Conservation (phyloP, 2,329 filamentous ascomycete genomes). For the Cordyceps tenuipes region DNA sequence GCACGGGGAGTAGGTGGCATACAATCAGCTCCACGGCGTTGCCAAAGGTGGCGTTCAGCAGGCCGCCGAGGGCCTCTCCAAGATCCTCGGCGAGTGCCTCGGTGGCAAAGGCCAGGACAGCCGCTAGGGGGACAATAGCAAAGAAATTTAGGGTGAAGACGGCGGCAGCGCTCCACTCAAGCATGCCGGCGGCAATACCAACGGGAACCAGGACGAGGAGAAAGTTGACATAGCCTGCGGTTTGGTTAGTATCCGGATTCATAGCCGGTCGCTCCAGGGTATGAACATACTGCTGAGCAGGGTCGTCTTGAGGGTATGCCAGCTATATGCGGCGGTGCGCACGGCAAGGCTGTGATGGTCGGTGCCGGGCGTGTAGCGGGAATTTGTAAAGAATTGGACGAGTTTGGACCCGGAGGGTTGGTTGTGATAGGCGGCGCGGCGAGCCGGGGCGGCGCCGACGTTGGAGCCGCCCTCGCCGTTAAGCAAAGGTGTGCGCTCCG, state of each 20-base stretch:
- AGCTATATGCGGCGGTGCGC: conserved; percentile 38
- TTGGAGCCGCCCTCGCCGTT: conserved; percentile 22
- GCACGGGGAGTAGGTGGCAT: conserved; percentile 19
- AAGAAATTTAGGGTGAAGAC: conserved; percentile 75
- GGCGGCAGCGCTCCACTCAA: conserved; percentile 55
- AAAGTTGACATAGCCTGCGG: conserved; percentile 54
- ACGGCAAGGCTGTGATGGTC: conserved; percentile 39
- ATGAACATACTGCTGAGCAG: conserved; percentile 47
- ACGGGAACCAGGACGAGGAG: conserved; percentile 66
- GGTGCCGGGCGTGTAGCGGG: conserved; percentile 42
- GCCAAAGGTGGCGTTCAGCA: conserved; percentile 70
- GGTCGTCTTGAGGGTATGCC: conserved; percentile 50
- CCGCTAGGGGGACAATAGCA: conserved; percentile 68
- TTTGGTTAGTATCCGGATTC: background rate
- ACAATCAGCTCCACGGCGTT: conserved; percentile 76
- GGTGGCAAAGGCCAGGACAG: conserved; percentile 67
- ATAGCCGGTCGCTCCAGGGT: background rate
- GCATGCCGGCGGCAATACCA: conserved; percentile 57
- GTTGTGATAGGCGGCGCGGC: background rate
- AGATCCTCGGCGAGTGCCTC: conserved; percentile 67
- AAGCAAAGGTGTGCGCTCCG: conserved; percentile 37
- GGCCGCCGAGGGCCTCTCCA: conserved; percentile 64
- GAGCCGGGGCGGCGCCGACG: background rate
- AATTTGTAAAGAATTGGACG: conserved; percentile 40
- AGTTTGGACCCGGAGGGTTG: conserved; percentile 14